Evolutionary conservation across 1,284 basidiomycete species (phyloP), one percentile per base, ranked within the genome.

Genomic region (Austroboletus novae-zelandiae): DNA sequence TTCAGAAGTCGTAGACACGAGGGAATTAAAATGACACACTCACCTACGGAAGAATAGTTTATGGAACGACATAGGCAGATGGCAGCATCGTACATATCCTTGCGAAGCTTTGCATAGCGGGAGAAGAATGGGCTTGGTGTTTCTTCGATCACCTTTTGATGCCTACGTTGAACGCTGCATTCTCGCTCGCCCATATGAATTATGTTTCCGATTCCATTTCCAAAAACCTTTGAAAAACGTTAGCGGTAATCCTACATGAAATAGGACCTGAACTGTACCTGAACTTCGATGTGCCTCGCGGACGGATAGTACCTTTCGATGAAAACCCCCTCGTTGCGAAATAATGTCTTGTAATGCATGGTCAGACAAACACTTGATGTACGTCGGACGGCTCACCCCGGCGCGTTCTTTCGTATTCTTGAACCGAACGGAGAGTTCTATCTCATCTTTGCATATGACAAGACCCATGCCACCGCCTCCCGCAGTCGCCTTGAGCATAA

Each of bases 91-190:
- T 76, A 81, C 66, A 86, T 79, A 23, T 66, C 69, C 35, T 71
- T 62, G 41, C 75, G 68, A 11, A 79, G 61, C 17, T 74, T 74
- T 47, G 71, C 71, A 61, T 70, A 67, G 20, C 53, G 48, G 14
- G 62, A 50, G 44, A 80, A 70, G 61, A 81, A 79, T 6, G 81
- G 77, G 57, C 80, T 81, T 0, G 80, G 80, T 1, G 78, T 74
- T 60, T 89, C 87, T 60, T 90, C 86, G 30, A 89, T 78, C 5
- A 89, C 77, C 61, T 90, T 90, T 65, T 90, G 87, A 59, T 88
- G 81, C 25, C 86, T 69, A 29, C 87, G 72, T 61, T 90, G 87
- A 15, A 87, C 70, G 40, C 80, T 83, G 57, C 84, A 86, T 62
- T 90, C 87, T 10, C 87, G 73, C 60, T 89, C 86, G 31, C 83